Conservation (phyloP, 352 stramenopile genomes). For the Phytophthora boehmeriae region DNA sequence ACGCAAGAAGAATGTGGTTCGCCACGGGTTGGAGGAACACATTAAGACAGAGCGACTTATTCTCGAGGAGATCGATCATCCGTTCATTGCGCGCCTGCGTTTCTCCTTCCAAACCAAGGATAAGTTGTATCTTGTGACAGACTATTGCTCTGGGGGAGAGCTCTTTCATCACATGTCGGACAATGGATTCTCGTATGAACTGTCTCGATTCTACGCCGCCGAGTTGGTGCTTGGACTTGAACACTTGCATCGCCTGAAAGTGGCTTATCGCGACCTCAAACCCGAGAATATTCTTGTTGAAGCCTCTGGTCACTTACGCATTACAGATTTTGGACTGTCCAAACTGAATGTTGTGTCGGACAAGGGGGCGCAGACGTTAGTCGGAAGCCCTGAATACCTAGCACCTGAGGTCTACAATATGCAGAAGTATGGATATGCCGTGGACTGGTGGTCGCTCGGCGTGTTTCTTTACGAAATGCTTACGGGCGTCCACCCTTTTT, state of each 20-base stretch:
- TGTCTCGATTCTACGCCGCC: conserved; percentile 94
- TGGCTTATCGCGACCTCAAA: conserved; percentile 98
- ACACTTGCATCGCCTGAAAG: conserved; percentile 94
- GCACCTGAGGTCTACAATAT: conserved; percentile 85
- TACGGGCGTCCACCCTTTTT: conserved; percentile 90
- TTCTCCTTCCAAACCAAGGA: conserved; percentile 97
- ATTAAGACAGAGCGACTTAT: conserved; percentile 98
- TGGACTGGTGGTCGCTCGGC: conserved; percentile 94
- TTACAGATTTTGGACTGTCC: conserved; percentile 97
- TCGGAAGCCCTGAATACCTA: conserved; percentile 91
- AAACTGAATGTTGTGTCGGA: conserved; percentile 80
- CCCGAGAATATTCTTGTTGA: conserved; percentile 95
- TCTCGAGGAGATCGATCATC: conserved; percentile 96
- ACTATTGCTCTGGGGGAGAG: conserved; percentile 94
- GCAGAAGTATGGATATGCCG: conserved; percentile 81
- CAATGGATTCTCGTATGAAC: conserved; percentile 66
- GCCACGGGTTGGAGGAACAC: conserved; percentile 93
- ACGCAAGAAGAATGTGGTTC: conserved; percentile 94
- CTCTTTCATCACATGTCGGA: conserved; percentile 98
- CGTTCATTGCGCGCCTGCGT: conserved; percentile 97
- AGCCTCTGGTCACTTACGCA: conserved; percentile 92
- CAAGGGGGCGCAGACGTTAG: conserved; percentile 66
- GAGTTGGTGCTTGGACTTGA: conserved; percentile 96
- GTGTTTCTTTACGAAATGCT: conserved; percentile 93
- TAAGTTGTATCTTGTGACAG: conserved; percentile 90